Base-by-base conservation (phyloP, 176 grass and related monocot genomes). In the Olyra latifolia region DNA sequence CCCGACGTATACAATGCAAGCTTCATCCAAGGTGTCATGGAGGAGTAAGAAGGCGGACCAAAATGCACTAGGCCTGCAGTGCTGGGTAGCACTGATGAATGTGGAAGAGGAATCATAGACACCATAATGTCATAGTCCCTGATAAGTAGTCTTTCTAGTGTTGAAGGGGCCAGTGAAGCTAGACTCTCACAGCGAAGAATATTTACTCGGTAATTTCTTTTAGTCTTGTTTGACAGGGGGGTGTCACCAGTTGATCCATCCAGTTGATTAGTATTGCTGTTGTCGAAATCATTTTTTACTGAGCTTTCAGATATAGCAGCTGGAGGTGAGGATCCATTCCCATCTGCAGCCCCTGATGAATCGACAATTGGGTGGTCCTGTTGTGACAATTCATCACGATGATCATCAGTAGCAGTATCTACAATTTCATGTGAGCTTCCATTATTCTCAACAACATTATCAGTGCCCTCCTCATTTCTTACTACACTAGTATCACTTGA, bases 1-100 rank as follows among this genome's bases (percentile, higher is more conserved):
- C 92, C 81, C 8, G 82, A 74, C 23, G 84, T 91, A 72, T 98
- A 98, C 55, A 98, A 64, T 27, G 91, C 90, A 66, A 98, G 75
- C 67, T 98, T 98, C 92, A 98, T 95, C 95, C 95, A 95, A 81
- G 95, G 92, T 69, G 95, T 95, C 92, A 93, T 89, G 20, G 92
- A 98, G 78, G 95, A 93, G 80, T 98, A 95, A 13, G 88, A 95
- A 80, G 90, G 95, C 28, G 95, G 92, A 55, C 95, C 95, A 17
- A 98, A 95, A 89, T 95, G 95, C 55, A 95, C 74, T 11, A 91
- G 86, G 49, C 90, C 92, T 64, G 83, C 30, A 44, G 83, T 62
- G 28, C 78, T 85, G 1, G 95, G 95, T 82, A 98, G 43, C 83
- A 95, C 84, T 10, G 92, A 87, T 66, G 87, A 89, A 39, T 72